Evolutionary conservation across 148 eudicot genomes (phyloP).

Genomic region (Chenopodium quinoa): DNA sequence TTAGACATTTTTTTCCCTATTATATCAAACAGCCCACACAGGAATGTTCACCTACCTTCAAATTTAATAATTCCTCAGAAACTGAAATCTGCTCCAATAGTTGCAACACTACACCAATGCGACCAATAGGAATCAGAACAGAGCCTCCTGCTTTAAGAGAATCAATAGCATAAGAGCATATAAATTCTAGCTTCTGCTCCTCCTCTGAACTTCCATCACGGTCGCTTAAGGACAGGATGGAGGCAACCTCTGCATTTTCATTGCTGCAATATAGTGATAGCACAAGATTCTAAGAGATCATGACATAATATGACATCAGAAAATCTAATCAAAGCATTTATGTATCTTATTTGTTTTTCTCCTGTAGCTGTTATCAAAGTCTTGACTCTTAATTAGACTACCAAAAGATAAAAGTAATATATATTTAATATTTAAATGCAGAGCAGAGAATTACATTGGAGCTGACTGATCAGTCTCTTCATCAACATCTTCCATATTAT

Average conservation of each 20-base stretch:
- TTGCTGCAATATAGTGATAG: constrained; percentile 36
- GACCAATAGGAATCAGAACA: constrained; percentile 68
- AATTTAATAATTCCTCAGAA: constrained; percentile 43
- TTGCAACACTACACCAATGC: constrained; percentile 66
- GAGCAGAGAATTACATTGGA: constrained; percentile 17
- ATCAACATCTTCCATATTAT: constrained; percentile 31
- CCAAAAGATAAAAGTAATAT: background rate
- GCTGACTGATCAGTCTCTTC: constrained; percentile 32
- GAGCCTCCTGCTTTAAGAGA: constrained; percentile 81
- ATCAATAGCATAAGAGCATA: constrained; percentile 58
- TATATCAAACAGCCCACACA: background rate
- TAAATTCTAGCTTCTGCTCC: constrained; percentile 62
- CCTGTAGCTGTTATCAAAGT: background rate
- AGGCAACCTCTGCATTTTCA: constrained; percentile 22
- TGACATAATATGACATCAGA: background rate
- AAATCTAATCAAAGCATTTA: background rate
- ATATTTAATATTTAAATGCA: background rate
- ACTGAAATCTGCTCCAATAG: constrained; percentile 61
- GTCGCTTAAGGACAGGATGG: constrained; percentile 33
- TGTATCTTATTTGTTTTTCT: background rate
- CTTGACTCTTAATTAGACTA: background rate
- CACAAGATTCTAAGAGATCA: background rate
- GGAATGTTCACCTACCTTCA: constrained; percentile 40
- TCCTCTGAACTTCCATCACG: constrained; percentile 60
- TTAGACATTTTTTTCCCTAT: background rate